phyloP scores from a whole-genome alignment of 2,329 filamentous ascomycete species.

The Aspergillus eucalypticola region DNA sequence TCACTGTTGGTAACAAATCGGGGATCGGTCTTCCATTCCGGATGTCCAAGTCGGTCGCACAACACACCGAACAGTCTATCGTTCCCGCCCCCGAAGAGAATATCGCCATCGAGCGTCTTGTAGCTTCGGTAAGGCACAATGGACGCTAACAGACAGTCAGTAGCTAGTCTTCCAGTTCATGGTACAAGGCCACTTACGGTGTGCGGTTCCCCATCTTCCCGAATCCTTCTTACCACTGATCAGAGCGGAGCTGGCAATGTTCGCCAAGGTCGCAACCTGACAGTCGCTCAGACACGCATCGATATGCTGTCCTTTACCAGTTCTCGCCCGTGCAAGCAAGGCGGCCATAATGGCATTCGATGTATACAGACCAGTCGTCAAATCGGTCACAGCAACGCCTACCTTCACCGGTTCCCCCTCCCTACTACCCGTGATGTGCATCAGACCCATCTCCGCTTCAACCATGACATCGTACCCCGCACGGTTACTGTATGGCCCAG shows the following conservation, averaged over 20 bases:
- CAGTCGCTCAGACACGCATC: constrained; percentile 91
- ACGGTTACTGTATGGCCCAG: constrained; percentile 80
- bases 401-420: constrained; percentile 95
- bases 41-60: constrained; percentile 57
- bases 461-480: constrained; percentile 99
- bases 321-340: constrained; percentile 71
- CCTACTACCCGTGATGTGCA: constrained; percentile 93
- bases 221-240: constrained; percentile 85
- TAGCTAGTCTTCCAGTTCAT: not conserved
- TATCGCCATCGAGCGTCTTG: constrained; percentile 63
- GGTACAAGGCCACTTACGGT: constrained; percentile 60
- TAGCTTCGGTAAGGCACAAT: constrained; percentile 95
- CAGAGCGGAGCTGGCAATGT: constrained; percentile 88
- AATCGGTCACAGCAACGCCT: constrained; percentile 91
- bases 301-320: constrained; percentile 84
- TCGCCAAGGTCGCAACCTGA: constrained; percentile 90
- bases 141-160: constrained; percentile 59
- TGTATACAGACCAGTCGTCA: constrained; percentile 93
- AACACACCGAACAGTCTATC: constrained; percentile 63
- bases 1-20: constrained; percentile 61
- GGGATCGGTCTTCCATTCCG: constrained; percentile 59
- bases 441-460: constrained; percentile 94
- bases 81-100: constrained; percentile 65
- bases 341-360: constrained; percentile 96
- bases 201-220: constrained; percentile 93